phyloP scores from a whole-genome alignment of 2,329 filamentous ascomycete genomes.

The Myriosclerotinia curreyana region DNA sequence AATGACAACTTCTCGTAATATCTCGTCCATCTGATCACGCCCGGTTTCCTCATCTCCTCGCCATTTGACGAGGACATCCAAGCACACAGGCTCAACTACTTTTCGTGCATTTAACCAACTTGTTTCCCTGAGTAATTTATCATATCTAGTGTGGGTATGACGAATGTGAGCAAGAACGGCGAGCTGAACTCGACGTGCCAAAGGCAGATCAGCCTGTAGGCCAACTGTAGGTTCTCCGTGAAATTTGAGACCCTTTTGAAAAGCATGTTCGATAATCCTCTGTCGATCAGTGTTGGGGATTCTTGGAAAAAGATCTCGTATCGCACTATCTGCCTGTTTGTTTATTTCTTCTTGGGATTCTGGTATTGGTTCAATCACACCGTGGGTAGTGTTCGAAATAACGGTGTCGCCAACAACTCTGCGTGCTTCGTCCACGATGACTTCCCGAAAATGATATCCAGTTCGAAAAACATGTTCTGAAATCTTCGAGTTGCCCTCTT shows the following conservation, averaged over 20 bases:
- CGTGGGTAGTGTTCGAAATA: conserved; percentile 32
- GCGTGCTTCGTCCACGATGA: conserved; percentile 56
- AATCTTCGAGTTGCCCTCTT: conserved; percentile 36
- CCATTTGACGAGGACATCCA: conserved; percentile 68
- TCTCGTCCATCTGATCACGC: conserved; percentile 64
- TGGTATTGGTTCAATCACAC: conserved; percentile 56
- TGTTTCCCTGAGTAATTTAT: conserved; percentile 57
- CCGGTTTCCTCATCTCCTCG: conserved; percentile 68
- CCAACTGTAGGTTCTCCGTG: conserved; percentile 57
- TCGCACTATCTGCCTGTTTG: conserved; percentile 57
- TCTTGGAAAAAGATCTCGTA: conserved; percentile 62
- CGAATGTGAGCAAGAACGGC: conserved; percentile 65
- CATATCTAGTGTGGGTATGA: conserved; percentile 65
- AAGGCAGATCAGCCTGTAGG: conserved; percentile 52
- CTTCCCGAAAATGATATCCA: conserved; percentile 59
- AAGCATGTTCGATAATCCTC: conserved; percentile 60
- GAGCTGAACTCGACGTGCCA: conserved; percentile 61
- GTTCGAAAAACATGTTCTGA: conserved; percentile 54
- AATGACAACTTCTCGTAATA: conserved; percentile 63
- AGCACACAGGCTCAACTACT: conserved; percentile 57
- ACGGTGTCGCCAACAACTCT: conserved; percentile 36
- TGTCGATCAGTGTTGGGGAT: conserved; percentile 64
- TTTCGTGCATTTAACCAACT: conserved; percentile 58
- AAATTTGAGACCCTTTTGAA: conserved; percentile 54
- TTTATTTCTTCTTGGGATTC: conserved; percentile 58